phyloP scores from a whole-genome alignment of 2,329 filamentous ascomycete genomes.

The Talaromyces sp. region DNA sequence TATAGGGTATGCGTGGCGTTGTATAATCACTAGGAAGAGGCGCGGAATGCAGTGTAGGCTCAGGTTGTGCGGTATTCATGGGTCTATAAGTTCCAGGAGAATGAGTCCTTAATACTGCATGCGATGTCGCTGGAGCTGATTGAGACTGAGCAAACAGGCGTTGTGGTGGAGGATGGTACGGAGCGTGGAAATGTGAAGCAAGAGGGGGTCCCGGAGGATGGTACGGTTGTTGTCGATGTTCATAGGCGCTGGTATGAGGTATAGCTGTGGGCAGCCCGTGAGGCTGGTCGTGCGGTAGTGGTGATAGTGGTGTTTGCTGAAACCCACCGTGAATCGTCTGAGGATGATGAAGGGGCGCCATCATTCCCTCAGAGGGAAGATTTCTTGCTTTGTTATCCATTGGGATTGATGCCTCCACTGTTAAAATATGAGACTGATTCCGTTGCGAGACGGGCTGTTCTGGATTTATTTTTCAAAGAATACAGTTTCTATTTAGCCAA shows the following conservation, averaged over 20 bases:
- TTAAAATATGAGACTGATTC: too few relatives aligned
- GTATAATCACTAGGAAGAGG: conserved; percentile 29
- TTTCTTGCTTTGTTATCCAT: conserved; percentile 27
- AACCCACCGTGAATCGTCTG: conserved; percentile 5
- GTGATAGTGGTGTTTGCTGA: conserved; percentile 3
- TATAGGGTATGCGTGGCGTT: conserved; percentile 34
- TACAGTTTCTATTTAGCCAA: too few relatives aligned
- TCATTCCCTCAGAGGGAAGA: conserved; percentile 26
- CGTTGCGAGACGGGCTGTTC: too few relatives aligned
- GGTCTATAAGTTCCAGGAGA: conserved; percentile 33
- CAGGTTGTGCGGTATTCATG: conserved; percentile 34
- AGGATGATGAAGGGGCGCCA: conserved; percentile 28
- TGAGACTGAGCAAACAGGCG: conserved; percentile 19
- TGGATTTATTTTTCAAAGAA: too few relatives aligned
- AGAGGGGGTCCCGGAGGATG: conserved; percentile 21
- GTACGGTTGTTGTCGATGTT: conserved; percentile 35
- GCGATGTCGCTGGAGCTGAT: conserved; percentile 28
- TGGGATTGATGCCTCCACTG: too few relatives aligned
- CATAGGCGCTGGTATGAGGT: conserved; percentile 30
- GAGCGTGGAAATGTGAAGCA: conserved; percentile 30
- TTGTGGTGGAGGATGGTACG: conserved; percentile 20
- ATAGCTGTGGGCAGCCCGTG: conserved; percentile 27
- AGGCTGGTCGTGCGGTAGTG: conserved; percentile 26
- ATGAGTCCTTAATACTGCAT: conserved; percentile 28
- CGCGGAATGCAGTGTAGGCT: conserved; percentile 32